phyloP scores from a whole-genome alignment of 108 stramenopile genomes.

The Skeletonema grethae region DNA sequence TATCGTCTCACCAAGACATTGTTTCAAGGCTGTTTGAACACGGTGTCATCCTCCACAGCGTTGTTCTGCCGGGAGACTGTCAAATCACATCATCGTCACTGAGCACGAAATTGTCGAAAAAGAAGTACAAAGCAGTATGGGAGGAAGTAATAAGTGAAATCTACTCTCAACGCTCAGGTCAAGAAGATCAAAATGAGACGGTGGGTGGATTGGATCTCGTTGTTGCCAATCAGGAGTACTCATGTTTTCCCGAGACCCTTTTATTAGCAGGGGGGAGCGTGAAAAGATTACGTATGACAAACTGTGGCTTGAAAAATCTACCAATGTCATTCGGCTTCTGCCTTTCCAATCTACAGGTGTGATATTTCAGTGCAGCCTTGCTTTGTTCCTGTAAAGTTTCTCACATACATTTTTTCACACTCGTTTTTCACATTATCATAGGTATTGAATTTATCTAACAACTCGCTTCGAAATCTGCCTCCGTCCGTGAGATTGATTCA shows the following conservation, averaged over 20 bases:
- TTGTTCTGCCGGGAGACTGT: slow-evolving; percentile 23
- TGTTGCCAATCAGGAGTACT: slow-evolving; percentile 5
- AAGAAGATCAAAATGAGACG: not conserved
- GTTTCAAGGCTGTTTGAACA: slow-evolving; percentile 13
- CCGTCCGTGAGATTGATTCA: slow-evolving; percentile 22
- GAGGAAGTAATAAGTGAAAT: slow-evolving; percentile 16
- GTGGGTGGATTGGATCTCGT: not conserved
- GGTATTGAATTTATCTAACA: slow-evolving; percentile 38
- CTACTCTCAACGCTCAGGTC: not conserved
- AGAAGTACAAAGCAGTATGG: slow-evolving; percentile 15
- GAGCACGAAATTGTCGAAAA: not conserved
- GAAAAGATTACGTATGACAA: slow-evolving; percentile 9
- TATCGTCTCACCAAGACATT: slow-evolving; percentile 18
- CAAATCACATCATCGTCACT: not conserved
- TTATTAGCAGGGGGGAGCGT: slow-evolving; percentile 30
- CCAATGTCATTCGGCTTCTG: slow-evolving; percentile 38
- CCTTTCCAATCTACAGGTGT: slow-evolving; percentile 37
- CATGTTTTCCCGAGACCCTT: slow-evolving; percentile 34
- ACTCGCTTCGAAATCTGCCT: slow-evolving; percentile 28
- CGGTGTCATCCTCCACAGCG: slow-evolving; percentile 20
- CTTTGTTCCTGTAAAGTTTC: not conserved
- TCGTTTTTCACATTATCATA: not conserved
- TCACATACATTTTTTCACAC: not conserved
- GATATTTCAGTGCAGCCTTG: slow-evolving; percentile 5
- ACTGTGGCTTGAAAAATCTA: slow-evolving; percentile 23